phyloP scores from a whole-genome alignment of 1,284 basidiomycete species.

The Tilletia setariae region DNA sequence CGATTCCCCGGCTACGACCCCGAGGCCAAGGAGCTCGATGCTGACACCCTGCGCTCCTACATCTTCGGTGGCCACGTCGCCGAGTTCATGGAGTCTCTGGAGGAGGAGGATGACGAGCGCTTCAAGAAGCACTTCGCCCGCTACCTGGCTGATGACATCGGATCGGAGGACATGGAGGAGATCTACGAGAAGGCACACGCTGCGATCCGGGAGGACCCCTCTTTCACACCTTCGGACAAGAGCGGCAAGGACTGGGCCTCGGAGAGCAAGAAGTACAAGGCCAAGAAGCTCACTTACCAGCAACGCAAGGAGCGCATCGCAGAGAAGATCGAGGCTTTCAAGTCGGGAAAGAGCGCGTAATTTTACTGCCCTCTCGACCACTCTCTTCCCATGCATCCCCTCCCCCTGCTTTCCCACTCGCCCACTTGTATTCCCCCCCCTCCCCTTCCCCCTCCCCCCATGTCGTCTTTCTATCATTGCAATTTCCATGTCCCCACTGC shows the following conservation, averaged over 20 bases:
- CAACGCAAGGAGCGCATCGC: conserved; percentile 58
- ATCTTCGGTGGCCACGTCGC: conserved; percentile 97
- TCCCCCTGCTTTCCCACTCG: background rate
- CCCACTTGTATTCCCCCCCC: background rate
- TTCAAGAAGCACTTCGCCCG: conserved; percentile 98
- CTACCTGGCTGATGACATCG: conserved; percentile 91
- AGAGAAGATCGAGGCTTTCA: conserved; percentile 49
- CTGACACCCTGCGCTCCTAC: conserved; percentile 94
- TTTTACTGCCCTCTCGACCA: background rate
- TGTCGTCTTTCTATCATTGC: conserved; percentile 9
- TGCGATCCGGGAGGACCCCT: conserved; percentile 91
- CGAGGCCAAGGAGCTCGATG: conserved; percentile 89
- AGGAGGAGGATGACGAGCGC: conserved; percentile 99
- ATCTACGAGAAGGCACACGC: conserved; percentile 75
- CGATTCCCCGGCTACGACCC: conserved; percentile 98
- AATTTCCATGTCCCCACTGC: too few species aligned
- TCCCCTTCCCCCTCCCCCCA: background rate
- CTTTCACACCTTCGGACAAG: conserved; percentile 88
- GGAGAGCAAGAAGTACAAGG: conserved; percentile 74
- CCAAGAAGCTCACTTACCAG: conserved; percentile 69
- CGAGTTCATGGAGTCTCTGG: conserved; percentile 98
- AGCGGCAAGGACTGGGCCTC: conserved; percentile 80
- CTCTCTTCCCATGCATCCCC: conserved; percentile 1
- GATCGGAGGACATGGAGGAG: conserved; percentile 96
- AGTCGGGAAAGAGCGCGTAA: conserved; percentile 24